Evolutionary conservation across 2,329 filamentous ascomycete genomes (phyloP), one percentile per base, ranked within the genome.

Genomic region (Dactylonectria estremocensis): DNA sequence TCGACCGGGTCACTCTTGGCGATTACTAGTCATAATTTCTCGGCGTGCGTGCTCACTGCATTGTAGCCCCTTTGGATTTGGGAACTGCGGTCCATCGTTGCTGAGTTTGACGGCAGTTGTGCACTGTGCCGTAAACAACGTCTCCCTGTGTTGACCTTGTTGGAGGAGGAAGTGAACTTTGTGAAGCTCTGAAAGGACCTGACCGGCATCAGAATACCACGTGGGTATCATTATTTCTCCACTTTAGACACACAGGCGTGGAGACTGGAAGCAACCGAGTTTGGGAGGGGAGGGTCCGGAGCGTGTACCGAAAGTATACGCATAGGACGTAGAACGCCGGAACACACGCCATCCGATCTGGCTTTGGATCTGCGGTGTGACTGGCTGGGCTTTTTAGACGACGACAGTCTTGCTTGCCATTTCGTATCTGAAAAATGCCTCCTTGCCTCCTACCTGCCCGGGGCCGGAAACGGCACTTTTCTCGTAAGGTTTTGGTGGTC

Each of bases 81-180:
- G 50, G 54, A 53, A 46, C 40, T 60, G 45, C 56, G 56, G 57
- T 24, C 63, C 40, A 14, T 24, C 18, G 43, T 24, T 49, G 20
- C 37, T 58, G 43, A 50, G 14, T 35, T 20, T 58, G 61, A 64
- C 35, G 52, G 53, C n/a, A 52, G 53, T 65, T 61, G 63, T 61
- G 63, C 57, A 65, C 64, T 57, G 58, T 66, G 58, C 46, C 37
- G 40, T 46, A 62, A 57, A 62, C 52, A 58, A 52, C 35, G 58
- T 57, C 45, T 54, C 16, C 18, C 35, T 66, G 64, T 61, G 56
- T 65, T 22, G 61, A 54, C 33, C 40, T 35, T 62, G 64, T 53
- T 65, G 55, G 24, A 49, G 45, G 46, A 37, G 45, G 22, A 56
- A 18, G 40, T 24, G 40, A 50, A 16, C 24, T 9, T 31, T 52